Base-by-base conservation (phyloP, 2,329 filamentous ascomycete genomes). In the Pseudogymnoascus sp. region DNA sequence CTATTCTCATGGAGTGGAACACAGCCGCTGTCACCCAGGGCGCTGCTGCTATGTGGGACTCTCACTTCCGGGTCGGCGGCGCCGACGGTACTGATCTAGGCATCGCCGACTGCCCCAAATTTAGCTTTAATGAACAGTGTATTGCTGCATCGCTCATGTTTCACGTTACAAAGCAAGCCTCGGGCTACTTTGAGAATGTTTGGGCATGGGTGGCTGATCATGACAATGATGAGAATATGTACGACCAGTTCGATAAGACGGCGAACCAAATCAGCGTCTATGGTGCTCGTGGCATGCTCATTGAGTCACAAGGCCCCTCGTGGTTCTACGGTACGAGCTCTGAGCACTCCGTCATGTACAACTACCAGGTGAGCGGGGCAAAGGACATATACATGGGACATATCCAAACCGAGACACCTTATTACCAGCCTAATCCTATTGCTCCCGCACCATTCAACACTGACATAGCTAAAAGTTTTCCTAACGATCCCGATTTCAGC, bases 1-100 rank as follows among this genome's bases (percentile, higher is more conserved):
- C 84, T 1, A 76, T 86, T 2, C 72, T 88, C 8, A 78, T 88
- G 61, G 77, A 88, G 65, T 87, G 82, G 78, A 88, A 88, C 69
- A 73, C 87, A 2, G 74, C 70, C 9, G 2, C 73, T 70, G 8
- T 73, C 72, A 2, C 73, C 70, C 6, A 73, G 72, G 77, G 76
- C 10, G 74, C 75, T 5, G 72, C 71, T 0, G 81, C 77, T 2
- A 75, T 85, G 65, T 83, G 80, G 80, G 66, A 68, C 52, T 45
- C 39, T 13, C 68, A 71, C 52, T 58, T 68, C 45, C 64, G 69
- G 10, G 59, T 70, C 15, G 70, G 75, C 33, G 80, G 80, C 6
- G 80, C 79, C 59, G 71, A 72, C 1, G 80, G 79, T 13, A 78
- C 78, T 1, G 37, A 76, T 36, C 71, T 80, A 15, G 73, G 75